Evolutionary conservation across 1,139 yeast genomes (phyloP).

Genomic region (Candida anutae): DNA sequence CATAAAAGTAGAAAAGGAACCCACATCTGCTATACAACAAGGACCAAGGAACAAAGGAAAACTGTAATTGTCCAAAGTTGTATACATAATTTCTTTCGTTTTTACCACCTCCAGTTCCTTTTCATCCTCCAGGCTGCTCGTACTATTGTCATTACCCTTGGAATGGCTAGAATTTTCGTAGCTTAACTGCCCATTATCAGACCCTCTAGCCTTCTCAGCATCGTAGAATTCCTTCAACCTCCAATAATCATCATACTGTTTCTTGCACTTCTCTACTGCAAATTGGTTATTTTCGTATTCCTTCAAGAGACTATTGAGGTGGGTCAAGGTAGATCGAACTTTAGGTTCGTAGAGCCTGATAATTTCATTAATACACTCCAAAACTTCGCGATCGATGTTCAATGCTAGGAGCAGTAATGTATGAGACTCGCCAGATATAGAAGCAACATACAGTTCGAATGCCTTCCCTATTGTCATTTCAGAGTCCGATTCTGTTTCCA

Average conservation of each 20-base stretch:
- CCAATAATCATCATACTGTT: slow-evolving; percentile 24
- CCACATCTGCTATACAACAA: slow-evolving; percentile 9
- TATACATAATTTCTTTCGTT: slow-evolving; percentile 1
- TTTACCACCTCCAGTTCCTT: too few relatives aligned
- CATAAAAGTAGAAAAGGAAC: slow-evolving; percentile 16
- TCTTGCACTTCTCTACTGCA: slow-evolving; percentile 22
- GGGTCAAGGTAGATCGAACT: slow-evolving; percentile 17
- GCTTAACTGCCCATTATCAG: too few relatives aligned
- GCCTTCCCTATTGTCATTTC: slow-evolving; percentile 3
- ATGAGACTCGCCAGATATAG: slow-evolving; percentile 18
- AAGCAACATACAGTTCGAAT: slow-evolving; percentile 9
- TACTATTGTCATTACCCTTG: too few relatives aligned
- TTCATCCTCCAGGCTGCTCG: too few relatives aligned
- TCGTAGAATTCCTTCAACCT: slow-evolving; percentile 22
- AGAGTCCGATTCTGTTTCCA: neutral
- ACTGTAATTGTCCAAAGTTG: slow-evolving; percentile 9
- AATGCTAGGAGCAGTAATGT: slow-evolving; percentile 22
- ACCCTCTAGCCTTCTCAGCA: slow-evolving; percentile 1
- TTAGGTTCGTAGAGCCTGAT: slow-evolving; percentile 32
- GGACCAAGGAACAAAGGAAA: slow-evolving; percentile 32
- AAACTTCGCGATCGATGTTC: slow-evolving; percentile 28
- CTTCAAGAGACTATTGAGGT: slow-evolving; percentile 17
- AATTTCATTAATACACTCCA: slow-evolving; percentile 29
- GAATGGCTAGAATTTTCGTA: too few relatives aligned
- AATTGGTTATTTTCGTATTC: slow-evolving; percentile 21